These are phyloP conservation scores for Hordeum marinum DNA, from an alignment of 176 grass and related monocot species.

Conservation along the genomic window DNA sequence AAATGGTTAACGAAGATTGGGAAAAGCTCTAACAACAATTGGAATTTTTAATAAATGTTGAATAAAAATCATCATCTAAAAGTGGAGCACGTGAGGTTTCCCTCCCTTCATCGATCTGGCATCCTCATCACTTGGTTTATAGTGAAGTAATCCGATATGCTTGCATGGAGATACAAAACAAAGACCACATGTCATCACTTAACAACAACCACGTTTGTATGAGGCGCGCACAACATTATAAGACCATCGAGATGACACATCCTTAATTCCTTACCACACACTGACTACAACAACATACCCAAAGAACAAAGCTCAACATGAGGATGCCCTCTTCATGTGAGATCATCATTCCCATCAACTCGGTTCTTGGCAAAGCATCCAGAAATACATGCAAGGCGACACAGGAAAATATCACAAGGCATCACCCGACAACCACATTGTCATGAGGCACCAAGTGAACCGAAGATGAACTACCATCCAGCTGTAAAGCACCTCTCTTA, in stretches of 20 bases:
- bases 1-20: accelerated
- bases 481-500: not conserved
- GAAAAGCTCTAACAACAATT: not conserved
- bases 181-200: not conserved
- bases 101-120: not conserved
- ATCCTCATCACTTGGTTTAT: not conserved
- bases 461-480: not conserved
- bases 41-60: too few species aligned
- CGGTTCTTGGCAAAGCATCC: not conserved
- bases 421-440: not conserved
- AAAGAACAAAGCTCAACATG: not conserved
- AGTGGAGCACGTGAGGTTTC: not conserved
- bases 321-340: not conserved
- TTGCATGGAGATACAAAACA: not conserved
- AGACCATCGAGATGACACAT: not conserved
- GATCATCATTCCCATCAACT: not conserved
- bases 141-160: not conserved
- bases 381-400: not conserved
- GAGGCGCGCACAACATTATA: not conserved
- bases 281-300: not conserved
- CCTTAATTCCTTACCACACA: not conserved
- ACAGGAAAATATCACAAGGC: not conserved
- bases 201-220: not conserved
- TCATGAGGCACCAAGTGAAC: not conserved
- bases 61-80: not conserved